These are phyloP conservation scores for Sisymbrium irio DNA, from an alignment of 345 rosid species.

Conservation along the genomic window DNA sequence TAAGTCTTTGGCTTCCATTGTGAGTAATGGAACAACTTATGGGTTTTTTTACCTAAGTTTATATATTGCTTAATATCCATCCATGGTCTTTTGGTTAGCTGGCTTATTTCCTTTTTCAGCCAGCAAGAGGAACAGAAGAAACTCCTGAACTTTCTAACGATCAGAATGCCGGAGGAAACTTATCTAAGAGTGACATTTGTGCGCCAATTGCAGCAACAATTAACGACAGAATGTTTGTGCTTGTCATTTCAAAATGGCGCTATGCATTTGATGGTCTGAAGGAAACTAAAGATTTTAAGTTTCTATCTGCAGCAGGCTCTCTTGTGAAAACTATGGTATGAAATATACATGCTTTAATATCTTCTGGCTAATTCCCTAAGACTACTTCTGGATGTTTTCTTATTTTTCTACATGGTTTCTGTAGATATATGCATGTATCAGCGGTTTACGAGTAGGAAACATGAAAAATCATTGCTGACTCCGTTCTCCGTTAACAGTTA, in stretches of 20 bases:
- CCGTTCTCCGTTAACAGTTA: not conserved
- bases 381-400: not conserved
- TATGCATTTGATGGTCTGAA: constrained; percentile 77
- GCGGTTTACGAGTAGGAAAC: not conserved
- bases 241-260: constrained; percentile 85
- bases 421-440: not conserved
- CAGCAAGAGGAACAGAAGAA: constrained; percentile 38
- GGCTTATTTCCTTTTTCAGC: constrained; percentile 39
- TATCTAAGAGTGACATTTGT: constrained; percentile 70
- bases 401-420: not conserved
- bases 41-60: not conserved
- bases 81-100: not conserved
- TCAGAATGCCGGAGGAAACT: constrained; percentile 42
- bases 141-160: constrained; percentile 33
- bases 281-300: constrained; percentile 74
- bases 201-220: constrained; percentile 93
- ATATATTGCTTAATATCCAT: not conserved
- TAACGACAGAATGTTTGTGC: constrained; percentile 82
- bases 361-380: not conserved
- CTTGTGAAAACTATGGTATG: constrained; percentile 81
- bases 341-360: constrained; percentile 3
- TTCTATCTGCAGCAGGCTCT: constrained; percentile 75
- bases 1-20: constrained; percentile 57
- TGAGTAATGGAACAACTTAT: constrained; percentile 38
- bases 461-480: not conserved